Conservation (phyloP, 331 rosid species). For the Pyracantha coccinea region DNA sequence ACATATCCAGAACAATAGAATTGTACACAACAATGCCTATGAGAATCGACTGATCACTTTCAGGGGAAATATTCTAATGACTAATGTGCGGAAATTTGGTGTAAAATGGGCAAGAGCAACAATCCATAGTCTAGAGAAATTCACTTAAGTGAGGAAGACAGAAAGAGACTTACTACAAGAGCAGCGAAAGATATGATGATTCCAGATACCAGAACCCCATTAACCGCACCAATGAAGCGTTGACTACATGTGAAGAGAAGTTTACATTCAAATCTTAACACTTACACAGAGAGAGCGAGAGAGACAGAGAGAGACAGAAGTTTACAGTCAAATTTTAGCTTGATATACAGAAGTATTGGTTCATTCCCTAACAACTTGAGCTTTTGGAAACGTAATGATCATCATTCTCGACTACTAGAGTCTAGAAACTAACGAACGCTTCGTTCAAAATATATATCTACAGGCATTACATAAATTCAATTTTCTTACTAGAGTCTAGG, state of each 20-base stretch:
- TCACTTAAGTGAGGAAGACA: slow-evolving; percentile 8
- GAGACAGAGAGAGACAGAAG: background rate
- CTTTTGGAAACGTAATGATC: background rate
- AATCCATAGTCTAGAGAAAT: background rate
- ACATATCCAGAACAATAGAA: background rate
- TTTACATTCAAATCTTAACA: slow-evolving; percentile 11
- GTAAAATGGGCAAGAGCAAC: background rate
- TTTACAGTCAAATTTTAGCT: background rate
- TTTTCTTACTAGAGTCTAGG: background rate
- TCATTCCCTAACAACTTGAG: background rate
- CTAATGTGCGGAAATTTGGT: background rate
- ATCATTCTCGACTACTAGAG: background rate
- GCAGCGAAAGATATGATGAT: slow-evolving; percentile 54
- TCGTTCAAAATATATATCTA: background rate
- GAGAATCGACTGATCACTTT: background rate
- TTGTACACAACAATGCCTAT: background rate
- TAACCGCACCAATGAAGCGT: slow-evolving; percentile 62
- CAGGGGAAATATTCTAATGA: background rate
- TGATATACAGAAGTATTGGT: background rate
- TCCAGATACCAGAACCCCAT: slow-evolving; percentile 59
- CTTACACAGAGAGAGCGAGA: background rate
- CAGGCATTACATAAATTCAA: background rate
- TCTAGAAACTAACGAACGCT: background rate
- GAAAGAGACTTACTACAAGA: slow-evolving; percentile 53
- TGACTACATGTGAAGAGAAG: slow-evolving; percentile 48